These are phyloP conservation scores for Neurospora sp. DNA, from an alignment of 495 filamentous ascomycete species.

Conservation along the genomic window DNA sequence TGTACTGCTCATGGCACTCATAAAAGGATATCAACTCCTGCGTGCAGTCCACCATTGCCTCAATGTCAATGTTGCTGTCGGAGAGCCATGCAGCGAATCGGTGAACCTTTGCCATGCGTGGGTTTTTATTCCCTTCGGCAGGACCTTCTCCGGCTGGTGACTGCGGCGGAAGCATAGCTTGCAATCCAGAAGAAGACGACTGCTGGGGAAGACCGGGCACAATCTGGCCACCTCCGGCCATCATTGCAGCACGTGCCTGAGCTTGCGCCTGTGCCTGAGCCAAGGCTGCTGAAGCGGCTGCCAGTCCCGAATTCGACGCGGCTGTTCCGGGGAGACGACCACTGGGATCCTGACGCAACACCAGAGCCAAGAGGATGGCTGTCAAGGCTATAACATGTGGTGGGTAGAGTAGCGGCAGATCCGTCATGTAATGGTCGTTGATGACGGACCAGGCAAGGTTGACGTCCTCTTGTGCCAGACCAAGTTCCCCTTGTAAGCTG, in stretches of 20 bases:
- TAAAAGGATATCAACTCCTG: constrained; percentile 96
- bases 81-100: constrained; percentile 78
- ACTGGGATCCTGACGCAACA: constrained; percentile 44
- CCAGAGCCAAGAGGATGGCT: constrained; percentile 76
- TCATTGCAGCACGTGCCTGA: constrained; percentile 15
- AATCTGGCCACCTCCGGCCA: constrained; percentile 3
- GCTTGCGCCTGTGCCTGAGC: constrained; percentile 29
- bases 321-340: not conserved
- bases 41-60: constrained; percentile 81
- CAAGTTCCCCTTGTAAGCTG: constrained; percentile 58
- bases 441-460: constrained; percentile 76
- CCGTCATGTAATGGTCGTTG: constrained; percentile 94
- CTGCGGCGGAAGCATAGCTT: not conserved
- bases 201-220: constrained; percentile 2
- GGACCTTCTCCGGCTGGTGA: constrained; percentile 8
- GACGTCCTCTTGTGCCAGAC: constrained; percentile 66
- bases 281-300: constrained; percentile 29
- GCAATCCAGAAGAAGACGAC: not conserved
- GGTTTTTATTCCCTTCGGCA: constrained; percentile 12
- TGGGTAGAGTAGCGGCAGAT: constrained; percentile 76
- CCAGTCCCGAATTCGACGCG: constrained; percentile 23
- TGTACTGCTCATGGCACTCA: constrained; percentile 83
- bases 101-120: constrained; percentile 48
- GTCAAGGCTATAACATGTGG: constrained; percentile 88
- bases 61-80: constrained; percentile 86